Evolutionary conservation across 2,329 filamentous ascomycete genomes (phyloP), one percentile per base, ranked within the genome.

Genomic region (Orbilia quercus): DNA sequence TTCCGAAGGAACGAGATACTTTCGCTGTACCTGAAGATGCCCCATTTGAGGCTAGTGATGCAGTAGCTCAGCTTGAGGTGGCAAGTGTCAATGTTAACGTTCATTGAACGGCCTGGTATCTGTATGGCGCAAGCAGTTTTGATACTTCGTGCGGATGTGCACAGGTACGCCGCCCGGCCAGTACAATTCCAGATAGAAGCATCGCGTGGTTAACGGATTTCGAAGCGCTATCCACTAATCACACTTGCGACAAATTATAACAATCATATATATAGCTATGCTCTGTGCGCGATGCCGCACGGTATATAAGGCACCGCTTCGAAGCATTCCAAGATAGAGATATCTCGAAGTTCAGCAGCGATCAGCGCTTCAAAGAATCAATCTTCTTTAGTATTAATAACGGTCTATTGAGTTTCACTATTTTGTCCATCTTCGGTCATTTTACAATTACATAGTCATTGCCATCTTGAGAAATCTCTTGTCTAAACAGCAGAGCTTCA

Each of bases 21-120:
- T 31, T 59, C 25, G 53, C 18, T 36, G 42, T 51, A 70, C 65
- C 55, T 70, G 65, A 55, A 51, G 48, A 31, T 40, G 28, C 22
- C 55, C 66, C 34, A 31, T 45, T 64, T 47, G 38, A 47, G 64
- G 58, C 53, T 72, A 72, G 67, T 63, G 44, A 63, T 42, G 58
- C 53, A 38, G 34, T 16, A 20, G 14, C 54, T 72, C 67, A 72
- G 67, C 67, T 72, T 64, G 59, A 40, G 25, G 59, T 60, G 58
- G 67, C 51, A 58, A 55, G 28, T 58, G 45, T 54, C 44, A 51
- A 55, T 60, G 42, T 54, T 36, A 51, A 55, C 55, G 42, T 44
- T 50, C 34, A 16, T 53, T 36, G 42, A 55, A 34, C 31, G n/a
- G 34, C 28, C 47, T 31, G n/a, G 45, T 16, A 36, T 53, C 44